Base-by-base conservation (phyloP, 2,329 filamentous ascomycete genomes). In the Monilinia polystroma region DNA sequence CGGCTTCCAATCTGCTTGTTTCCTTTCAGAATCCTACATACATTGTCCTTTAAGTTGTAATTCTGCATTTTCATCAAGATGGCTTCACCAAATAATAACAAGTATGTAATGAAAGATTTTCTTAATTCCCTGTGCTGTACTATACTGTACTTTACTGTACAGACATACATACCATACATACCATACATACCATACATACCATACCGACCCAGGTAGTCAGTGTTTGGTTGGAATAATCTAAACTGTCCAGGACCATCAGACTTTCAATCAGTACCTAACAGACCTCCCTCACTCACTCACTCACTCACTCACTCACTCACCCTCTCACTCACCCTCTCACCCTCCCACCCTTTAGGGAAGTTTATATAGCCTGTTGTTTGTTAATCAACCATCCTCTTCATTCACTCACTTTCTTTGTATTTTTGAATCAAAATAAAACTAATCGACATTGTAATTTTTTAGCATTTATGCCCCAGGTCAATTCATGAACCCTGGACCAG, bases 401-500 rank as follows among this genome's bases (percentile, higher is more conserved):
- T 11, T 45, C n/a, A 20, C 38, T 54, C 35, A 66, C 26, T 65
- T 67, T n/a, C 54, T 35, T 62, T 23, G 32, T 52, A 62, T 23
- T 54, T 63, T 57, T 64, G 65, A 29, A 32, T 41, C 35, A 29
- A 53, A 63, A 38, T 43, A 51, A 53, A 54, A n/a, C 54, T 59
- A 45, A 55, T 23, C 38, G 49, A 70, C 56, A 26, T 66, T 47
- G 70, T 59, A 26, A 65, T 51, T 45, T 20, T 32, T 68, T 67
- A 87, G 84, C 76, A 79, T 84, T 73, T 89, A 87, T 76, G 80
- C 84, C 53, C 81, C 82, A 71, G 85, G 83, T 74, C 86, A 88
- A 78, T 98, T 98, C 81, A 96, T 98, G 91, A 98, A 98, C 79
- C 93, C 95, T 70, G 93, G 95, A 71, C 94, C 95, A 73, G 94